phyloP scores from a whole-genome alignment of 768 basidiomycete species.

The Boletus patriciae region DNA sequence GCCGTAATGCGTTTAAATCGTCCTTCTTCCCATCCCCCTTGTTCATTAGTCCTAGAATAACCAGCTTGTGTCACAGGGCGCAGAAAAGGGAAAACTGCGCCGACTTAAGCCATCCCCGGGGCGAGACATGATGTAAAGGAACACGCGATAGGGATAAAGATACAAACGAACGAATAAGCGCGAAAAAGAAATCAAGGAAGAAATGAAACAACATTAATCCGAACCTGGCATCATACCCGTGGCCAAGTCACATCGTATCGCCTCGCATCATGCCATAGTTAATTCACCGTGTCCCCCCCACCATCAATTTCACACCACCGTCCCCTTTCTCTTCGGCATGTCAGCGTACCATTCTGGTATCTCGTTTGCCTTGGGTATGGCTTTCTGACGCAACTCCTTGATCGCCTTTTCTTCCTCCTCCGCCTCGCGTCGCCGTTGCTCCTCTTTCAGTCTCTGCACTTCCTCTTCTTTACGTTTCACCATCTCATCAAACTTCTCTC shows the following conservation, averaged over 20 bases:
- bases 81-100: constrained; percentile 1
- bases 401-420: constrained; percentile 61
- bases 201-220: constrained; percentile 2
- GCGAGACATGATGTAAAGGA: constrained; percentile 13
- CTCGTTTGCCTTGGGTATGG: constrained; percentile 67
- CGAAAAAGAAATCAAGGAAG: constrained; percentile 4
- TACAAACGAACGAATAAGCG: neutral
- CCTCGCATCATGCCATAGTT: constrained; percentile 16
- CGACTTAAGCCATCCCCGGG: constrained; percentile 1
- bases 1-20: constrained; percentile 23
- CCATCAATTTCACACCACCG: constrained; percentile 16
- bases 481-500: constrained; percentile 61
- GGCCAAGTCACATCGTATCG: constrained; percentile 15
- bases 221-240: constrained; percentile 2
- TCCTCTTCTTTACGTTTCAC: constrained; percentile 58
- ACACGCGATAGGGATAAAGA: constrained; percentile 21
- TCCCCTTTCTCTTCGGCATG: constrained; percentile 55
- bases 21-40: constrained; percentile 16
- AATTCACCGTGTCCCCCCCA: constrained; percentile 6
- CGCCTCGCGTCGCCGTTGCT: constrained; percentile 45
- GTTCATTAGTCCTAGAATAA: constrained; percentile 30
- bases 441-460: constrained; percentile 47
- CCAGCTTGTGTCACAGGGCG: constrained; percentile 10
- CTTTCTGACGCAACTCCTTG: constrained; percentile 58
- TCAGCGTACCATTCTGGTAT: constrained; percentile 78